Conservation (phyloP, 805 yeast genomes). For the Cephaloascus albidus region DNA sequence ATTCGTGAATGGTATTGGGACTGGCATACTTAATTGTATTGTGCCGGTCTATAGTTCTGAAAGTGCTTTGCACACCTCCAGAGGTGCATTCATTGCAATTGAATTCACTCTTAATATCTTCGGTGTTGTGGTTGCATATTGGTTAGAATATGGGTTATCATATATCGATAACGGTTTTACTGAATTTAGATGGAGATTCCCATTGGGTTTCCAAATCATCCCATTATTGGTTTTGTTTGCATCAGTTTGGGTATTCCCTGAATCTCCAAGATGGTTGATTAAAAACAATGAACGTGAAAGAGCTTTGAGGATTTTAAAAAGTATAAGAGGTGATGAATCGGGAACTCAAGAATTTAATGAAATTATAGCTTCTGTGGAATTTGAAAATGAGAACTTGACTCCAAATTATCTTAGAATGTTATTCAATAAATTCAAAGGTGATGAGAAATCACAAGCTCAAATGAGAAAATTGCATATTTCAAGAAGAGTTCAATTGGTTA, state of each 20-base stretch:
- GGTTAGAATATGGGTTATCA: constrained; percentile 26
- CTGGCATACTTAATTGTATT: constrained; percentile 23
- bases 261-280: constrained; percentile 35
- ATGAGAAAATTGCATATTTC: constrained; percentile 12
- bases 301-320: constrained; percentile 9
- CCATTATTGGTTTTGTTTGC: constrained; percentile 6
- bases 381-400: constrained; percentile 13
- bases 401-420: constrained; percentile 13
- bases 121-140: constrained; percentile 21
- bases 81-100: constrained; percentile 20
- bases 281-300: constrained; percentile 17
- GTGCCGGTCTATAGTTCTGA: constrained; percentile 27
- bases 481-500: constrained; percentile 14
- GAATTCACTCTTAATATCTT: constrained; percentile 18
- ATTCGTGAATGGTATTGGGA: constrained; percentile 22
- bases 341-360: constrained; percentile 8
- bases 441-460: constrained; percentile 9
- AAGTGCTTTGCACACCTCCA: constrained; percentile 20
- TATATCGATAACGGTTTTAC: constrained; percentile 14
- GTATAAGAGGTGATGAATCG: constrained; percentile 4
- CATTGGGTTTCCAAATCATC: constrained; percentile 19
- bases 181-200: constrained; percentile 21
- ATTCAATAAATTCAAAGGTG: constrained; percentile 4
- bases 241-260: constrained; percentile 21
- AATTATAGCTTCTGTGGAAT: constrained; percentile 11